These are phyloP conservation scores for Candida dendrica DNA, from an alignment of 805 yeast genomes.

Conservation along the genomic window DNA sequence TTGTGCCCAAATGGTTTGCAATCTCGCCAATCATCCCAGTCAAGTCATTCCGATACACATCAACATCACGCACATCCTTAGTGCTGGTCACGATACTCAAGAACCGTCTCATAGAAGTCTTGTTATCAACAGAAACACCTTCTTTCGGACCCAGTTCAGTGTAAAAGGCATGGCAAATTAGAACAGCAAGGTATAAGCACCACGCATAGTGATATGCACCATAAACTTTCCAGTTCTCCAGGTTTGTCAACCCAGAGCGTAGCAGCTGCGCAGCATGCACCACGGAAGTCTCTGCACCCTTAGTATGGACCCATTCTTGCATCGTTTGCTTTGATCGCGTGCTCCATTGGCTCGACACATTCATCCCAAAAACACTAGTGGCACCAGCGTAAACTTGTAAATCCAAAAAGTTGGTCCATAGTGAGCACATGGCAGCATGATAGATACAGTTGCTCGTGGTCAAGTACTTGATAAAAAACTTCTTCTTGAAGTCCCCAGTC, in stretches of 20 bases:
- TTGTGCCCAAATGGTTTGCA: background rate
- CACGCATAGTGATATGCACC: constrained; percentile 14
- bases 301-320: background rate
- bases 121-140: constrained; percentile 2
- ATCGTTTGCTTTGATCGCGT: background rate
- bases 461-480: background rate
- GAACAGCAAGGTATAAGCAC: constrained; percentile 11
- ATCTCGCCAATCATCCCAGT: constrained; percentile 1
- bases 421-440: background rate
- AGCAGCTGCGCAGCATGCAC: constrained; percentile 11
- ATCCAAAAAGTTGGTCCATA: background rate
- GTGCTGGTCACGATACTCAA: background rate
- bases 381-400: constrained; percentile 1
- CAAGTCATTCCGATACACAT: background rate
- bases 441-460: constrained; percentile 1
- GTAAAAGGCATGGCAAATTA: constrained; percentile 10
- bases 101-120: background rate
- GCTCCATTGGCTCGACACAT: background rate
- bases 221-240: constrained; percentile 14
- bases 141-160: background rate
- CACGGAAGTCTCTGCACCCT: constrained; percentile 7
- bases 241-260: constrained; percentile 8
- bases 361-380: background rate
- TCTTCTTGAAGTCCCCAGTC: background rate
- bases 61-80: background rate